A percentile compares a stretch with the other conserved stretches of the same genome.
These are phyloP conservation scores for Botryotinia calthae DNA, from an alignment of 2,329 filamentous ascomycete species.

Conservation along the genomic window DNA sequence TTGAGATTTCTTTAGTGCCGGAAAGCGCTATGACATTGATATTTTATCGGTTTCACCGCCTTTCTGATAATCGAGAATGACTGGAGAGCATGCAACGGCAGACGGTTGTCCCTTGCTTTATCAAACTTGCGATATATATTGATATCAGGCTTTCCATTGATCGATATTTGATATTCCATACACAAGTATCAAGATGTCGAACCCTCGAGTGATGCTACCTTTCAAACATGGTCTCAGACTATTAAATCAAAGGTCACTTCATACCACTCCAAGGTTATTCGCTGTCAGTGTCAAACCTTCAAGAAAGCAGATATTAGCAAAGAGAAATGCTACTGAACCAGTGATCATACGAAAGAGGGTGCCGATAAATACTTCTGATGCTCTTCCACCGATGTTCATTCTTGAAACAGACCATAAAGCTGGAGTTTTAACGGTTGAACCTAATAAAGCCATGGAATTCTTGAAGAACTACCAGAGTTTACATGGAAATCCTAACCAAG, in stretches of 20 bases:
- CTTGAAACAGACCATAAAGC: slow-evolving; percentile 31
- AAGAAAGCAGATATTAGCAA: slow-evolving; percentile 10
- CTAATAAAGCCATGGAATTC: slow-evolving; percentile 31
- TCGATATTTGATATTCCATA: not conserved
- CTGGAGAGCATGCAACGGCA: not conserved
- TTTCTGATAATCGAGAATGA: not conserved
- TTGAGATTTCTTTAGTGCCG: slow-evolving; percentile 14
- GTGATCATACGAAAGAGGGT: slow-evolving; percentile 2
- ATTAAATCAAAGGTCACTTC: not conserved
- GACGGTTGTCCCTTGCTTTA: not conserved
- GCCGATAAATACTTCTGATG: slow-evolving; percentile 3
- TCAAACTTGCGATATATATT: not conserved
- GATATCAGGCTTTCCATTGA: not conserved
- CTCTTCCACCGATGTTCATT: slow-evolving; percentile 29
- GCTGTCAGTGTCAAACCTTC: not conserved
- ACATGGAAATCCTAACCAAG: not conserved
- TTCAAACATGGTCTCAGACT: not conserved
- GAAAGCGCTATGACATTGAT: not conserved
- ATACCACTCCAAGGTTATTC: not conserved
- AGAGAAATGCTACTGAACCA: slow-evolving; percentile 6
- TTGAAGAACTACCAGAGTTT: slow-evolving; percentile 26
- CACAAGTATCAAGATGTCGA: not conserved
- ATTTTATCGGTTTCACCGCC: slow-evolving; percentile 5
- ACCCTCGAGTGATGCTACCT: not conserved
- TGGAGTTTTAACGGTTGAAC: slow-evolving; percentile 31